Evolutionary conservation across 352 stramenopile species (phyloP), one percentile per base, ranked within the genome.

Genomic region (Phytophthora citrophthora): DNA sequence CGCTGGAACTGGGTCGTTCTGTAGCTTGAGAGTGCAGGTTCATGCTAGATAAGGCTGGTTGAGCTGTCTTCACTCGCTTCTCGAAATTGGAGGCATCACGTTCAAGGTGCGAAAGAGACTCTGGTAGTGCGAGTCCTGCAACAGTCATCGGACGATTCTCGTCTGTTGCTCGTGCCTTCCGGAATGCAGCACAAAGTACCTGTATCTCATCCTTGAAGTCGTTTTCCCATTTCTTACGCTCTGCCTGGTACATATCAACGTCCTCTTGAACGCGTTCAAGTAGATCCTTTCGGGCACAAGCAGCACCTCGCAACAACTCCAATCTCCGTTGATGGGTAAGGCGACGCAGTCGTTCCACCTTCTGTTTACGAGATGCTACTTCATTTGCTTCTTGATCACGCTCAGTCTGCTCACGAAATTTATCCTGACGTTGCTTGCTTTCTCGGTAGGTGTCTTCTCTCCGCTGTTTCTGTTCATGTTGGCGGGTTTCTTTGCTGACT

Each of bases 151-250:
- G 81, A 0, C 79, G 73, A 8, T 61, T 56, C 15, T 64, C 29
- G 16, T 55, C 54, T n/a, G 61, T 61, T 1, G 58, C 51, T 8
- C 45, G 71, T n/a, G 74, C 58, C 47, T 79, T 85, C 3, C 67
- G 70, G 31, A 81, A 88, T 1, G 79, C 82, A 11, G 58, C 41
- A 18, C 61, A 81, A 6, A 91, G 54, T 2, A 62, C 59, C 4
- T 44, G 61, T 32, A 91, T 88, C 46, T 89, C 79, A 53, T 76
- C 66, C 20, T 81, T 49, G 31, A 89, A 84, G 12, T 79, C 71
- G 12, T 69, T 31, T 46, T 89, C 82, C 82, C 79, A 91, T 3
- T 40, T 50, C 56, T 81, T 71, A 13, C 76, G 70, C 54, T 88
- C 77, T 0, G 36, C 41, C 9, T 52, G 20, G 41, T 79, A 89